Conservation (phyloP, 495 filamentous ascomycete genomes). For the Apiosordaria backusii region DNA sequence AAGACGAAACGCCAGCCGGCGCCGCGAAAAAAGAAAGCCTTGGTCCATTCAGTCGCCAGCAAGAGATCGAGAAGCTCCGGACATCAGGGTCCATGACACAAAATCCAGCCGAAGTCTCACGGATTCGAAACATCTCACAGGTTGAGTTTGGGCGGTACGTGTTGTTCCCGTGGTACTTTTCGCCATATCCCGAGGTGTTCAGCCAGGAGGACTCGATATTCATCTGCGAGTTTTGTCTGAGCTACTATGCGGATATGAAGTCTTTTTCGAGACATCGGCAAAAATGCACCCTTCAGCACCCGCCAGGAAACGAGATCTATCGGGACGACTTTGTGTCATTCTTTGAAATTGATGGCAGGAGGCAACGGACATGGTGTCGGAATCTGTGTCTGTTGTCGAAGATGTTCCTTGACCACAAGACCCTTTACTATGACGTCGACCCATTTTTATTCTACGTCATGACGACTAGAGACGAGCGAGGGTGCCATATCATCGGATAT, state of each 20-base stretch:
- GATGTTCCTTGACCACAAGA: conserved; percentile 97
- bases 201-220: conserved; percentile 83
- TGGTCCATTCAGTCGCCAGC: conserved; percentile 69
- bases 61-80: conserved; percentile 92
- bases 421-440: conserved; percentile 99
- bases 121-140: conserved; percentile 86
- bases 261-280: conserved; percentile 78
- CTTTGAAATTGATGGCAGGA: conserved; percentile 93
- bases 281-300: conserved; percentile 90
- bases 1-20: conserved; percentile 40
- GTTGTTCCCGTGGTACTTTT: conserved; percentile 98
- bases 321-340: conserved; percentile 92
- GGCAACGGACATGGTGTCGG: conserved; percentile 95
- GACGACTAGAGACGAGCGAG: conserved; percentile 78
- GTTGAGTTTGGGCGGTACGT: conserved; percentile 92
- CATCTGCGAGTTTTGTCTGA: conserved; percentile 96
- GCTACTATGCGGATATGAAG: conserved; percentile 75
- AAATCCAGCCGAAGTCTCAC: conserved; percentile 93
- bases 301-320: conserved; percentile 97
- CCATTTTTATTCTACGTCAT: conserved; percentile 99
- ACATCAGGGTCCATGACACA: conserved; percentile 97
- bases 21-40: conserved; percentile 41
- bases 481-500: conserved; percentile 91
- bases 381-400: conserved; percentile 93
- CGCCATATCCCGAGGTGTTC: conserved; percentile 87